Conservation (phyloP, 345 rosid species). For the Ceriops tagal region DNA sequence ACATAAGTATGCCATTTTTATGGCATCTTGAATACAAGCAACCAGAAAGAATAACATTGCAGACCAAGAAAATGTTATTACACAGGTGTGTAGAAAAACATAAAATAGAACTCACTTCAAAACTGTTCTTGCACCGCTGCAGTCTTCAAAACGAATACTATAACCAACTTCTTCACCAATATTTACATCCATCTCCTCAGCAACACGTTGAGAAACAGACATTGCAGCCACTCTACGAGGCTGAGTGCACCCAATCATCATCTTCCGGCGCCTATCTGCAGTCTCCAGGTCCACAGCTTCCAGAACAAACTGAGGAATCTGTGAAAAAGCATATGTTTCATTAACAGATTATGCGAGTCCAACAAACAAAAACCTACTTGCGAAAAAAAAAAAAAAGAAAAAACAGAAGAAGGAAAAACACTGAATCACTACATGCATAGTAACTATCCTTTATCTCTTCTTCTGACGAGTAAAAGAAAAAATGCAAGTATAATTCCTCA, state of each 20-base stretch:
- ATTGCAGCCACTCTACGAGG: slow-evolving; percentile 99
- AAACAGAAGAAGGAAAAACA: too few species aligned
- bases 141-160: slow-evolving; percentile 94
- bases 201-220: slow-evolving; percentile 99
- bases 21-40: not conserved
- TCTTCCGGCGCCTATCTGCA: slow-evolving; percentile 70
- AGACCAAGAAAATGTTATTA: not conserved
- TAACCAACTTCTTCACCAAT: slow-evolving; percentile 99
- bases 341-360: too few species aligned
- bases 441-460: too few species aligned
- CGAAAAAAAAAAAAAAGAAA: too few species aligned
- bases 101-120: slow-evolving; percentile 59
- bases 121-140: slow-evolving; percentile 79
- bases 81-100: not conserved
- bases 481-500: too few species aligned
- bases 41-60: not conserved
- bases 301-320: slow-evolving; percentile 97
- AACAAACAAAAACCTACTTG: too few species aligned
- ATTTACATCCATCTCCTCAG: slow-evolving; percentile 97
- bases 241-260: slow-evolving; percentile 93
- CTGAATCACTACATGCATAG: too few species aligned
- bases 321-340: slow-evolving; percentile 11
- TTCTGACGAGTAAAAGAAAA: too few species aligned
- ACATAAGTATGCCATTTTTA: not conserved
- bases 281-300: slow-evolving; percentile 85